Base-by-base conservation (phyloP, 2,329 filamentous ascomycete species). In the Arachnomyces sp. region DNA sequence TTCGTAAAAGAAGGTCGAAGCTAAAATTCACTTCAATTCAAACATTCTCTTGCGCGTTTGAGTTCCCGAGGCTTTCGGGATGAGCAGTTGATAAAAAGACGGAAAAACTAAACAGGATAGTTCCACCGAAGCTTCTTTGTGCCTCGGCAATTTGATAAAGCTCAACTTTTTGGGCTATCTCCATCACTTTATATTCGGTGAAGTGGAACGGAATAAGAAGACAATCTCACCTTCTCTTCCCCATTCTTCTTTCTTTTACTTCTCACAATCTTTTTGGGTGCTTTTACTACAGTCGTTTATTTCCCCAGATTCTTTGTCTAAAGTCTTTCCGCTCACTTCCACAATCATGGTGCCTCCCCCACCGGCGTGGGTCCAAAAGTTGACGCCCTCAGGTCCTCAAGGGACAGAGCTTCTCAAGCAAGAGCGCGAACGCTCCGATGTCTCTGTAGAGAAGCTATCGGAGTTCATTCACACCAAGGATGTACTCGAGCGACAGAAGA, bases 391-490 rank as follows among this genome's bases (percentile, higher is more conserved):
- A 2, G 74, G 74, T 41, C 78, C 79, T 4, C 81, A 85, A 52
- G 82, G 83, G 46, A 70, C 72, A 30, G 80, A 85, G 54, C 71
- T 88, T 35, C 75, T 88, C 39, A 60, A 70, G n/a, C 68, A 74
- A 37, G 83, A 88, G 67, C 75, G 84, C 47, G 73, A 72, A 16
- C 75, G 75, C 52, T 84, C 80, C 38, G 77, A 77, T 43, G 62
- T 88, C 50, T 70, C 81, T 18, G 76, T 85, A 14, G 73, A 82
- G 43, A 75, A 79, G 54, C 68, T 89, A 7, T 76, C 80, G 34
- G 70, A 76, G 38, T 79, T 84, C 52, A 68, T 89, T 34, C 82
- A 84, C 60, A 82, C 80, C 15, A 76, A 77, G 52, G 72, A 81
- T 43, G 70, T 70, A 4, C 67, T 87, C 8, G 70, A 79, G 42